A percentile compares a stretch with the other conserved stretches of the same genome.
phyloP scores from a whole-genome alignment of 495 filamentous ascomycete genomes.

The Podospora appendiculata region DNA sequence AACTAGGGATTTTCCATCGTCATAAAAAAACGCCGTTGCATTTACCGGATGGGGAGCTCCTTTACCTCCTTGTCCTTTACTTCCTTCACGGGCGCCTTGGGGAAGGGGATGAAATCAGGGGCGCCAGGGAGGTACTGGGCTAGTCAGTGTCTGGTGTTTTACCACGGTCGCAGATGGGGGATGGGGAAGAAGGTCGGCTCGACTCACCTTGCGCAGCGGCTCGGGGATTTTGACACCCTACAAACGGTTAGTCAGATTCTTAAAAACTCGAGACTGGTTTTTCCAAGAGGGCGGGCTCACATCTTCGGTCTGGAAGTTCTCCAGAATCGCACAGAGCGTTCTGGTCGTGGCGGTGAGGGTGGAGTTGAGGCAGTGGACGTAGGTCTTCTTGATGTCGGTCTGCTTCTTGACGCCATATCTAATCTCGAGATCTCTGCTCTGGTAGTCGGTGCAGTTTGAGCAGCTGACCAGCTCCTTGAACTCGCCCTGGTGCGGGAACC shows the following conservation, averaged over 20 bases:
- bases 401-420: slow-evolving; percentile 37
- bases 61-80: slow-evolving; percentile 7
- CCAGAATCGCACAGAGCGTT: slow-evolving; percentile 87
- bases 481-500: slow-evolving; percentile 78
- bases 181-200: neutral
- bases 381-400: slow-evolving; percentile 63
- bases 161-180: no score
- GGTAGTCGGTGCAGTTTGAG: slow-evolving; percentile 95
- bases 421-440: slow-evolving; percentile 81
- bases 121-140: slow-evolving; percentile 76
- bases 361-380: slow-evolving; percentile 88
- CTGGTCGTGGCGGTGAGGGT: slow-evolving; percentile 91
- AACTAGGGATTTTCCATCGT: neutral
- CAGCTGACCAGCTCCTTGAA: slow-evolving; percentile 97
- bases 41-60: slow-evolving; percentile 29
- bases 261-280: neutral
- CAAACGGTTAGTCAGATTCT: neutral
- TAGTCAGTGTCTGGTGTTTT: neutral
- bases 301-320: slow-evolving; percentile 91
- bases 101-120: slow-evolving; percentile 79
- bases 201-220: slow-evolving; percentile 54
- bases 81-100: slow-evolving; percentile 37
- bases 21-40: neutral
- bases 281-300: slow-evolving; percentile 32
- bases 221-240: slow-evolving; percentile 82